These are phyloP conservation scores for Rhododendron ferrugineum DNA, from an alignment of 148 eudicot genomes.

Conservation along the genomic window DNA sequence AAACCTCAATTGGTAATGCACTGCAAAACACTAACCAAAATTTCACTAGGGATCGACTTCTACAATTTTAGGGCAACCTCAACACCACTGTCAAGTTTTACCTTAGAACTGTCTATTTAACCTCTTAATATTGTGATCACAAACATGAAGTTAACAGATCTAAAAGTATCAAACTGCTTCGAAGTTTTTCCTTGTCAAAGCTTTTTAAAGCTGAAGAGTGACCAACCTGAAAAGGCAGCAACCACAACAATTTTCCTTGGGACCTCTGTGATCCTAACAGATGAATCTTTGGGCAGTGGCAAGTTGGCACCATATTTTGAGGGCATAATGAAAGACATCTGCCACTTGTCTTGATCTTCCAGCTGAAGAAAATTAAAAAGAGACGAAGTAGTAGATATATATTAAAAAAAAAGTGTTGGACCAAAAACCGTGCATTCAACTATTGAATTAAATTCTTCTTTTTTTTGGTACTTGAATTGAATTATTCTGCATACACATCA, in stretches of 20 bases:
- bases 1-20: neutral
- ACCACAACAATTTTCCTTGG: slow-evolving; percentile 70
- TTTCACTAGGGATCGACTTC: neutral
- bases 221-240: slow-evolving; percentile 82
- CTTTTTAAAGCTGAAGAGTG: neutral
- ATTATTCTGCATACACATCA: neutral
- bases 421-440: neutral
- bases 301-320: slow-evolving; percentile 79
- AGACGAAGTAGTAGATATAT: neutral
- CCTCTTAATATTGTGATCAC: neutral
- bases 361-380: slow-evolving; percentile 26
- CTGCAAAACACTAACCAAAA: neutral
- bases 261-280: slow-evolving; percentile 83
- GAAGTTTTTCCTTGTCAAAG: neutral
- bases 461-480: neutral
- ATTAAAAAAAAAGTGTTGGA: neutral
- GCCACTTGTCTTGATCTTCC: slow-evolving; percentile 60
- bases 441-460: neutral
- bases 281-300: slow-evolving; percentile 80
- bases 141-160: neutral
- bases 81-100: neutral
- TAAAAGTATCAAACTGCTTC: neutral
- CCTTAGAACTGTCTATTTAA: neutral
- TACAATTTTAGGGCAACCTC: neutral
- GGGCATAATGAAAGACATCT: slow-evolving; percentile 96